These are phyloP conservation scores for bread wheat (Triticum aestivum) DNA, from an alignment of 176 grass and related monocot genomes.

Conservation along the genomic window IWGSC_CS_RefSeq_v2.1 NC_057804.1:153816863-153817362, in stretches of 20 bases:
- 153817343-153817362: background rate
- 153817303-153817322: background rate
- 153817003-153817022: conserved; percentile 66
- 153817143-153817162: background rate
- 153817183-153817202: conserved; percentile 39
- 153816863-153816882: conserved; percentile 1
- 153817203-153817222: conserved; percentile 73
- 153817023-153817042: background rate
- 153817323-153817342: background rate
- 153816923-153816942: conserved; percentile 71
- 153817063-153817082: background rate
- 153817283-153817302: conserved; percentile 77
- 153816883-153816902: conserved; percentile 35
- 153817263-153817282: conserved; percentile 55
- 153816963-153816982: conserved; percentile 85
- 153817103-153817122: background rate
- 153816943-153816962: conserved; percentile 53
- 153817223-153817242: conserved; percentile 84
- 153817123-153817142: background rate
- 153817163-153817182: background rate
- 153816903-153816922: conserved; percentile 56
- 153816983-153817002: conserved; percentile 87
- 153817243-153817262: conserved; percentile 77
- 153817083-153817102: background rate
- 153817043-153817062: background rate